A percentile compares a stretch with the other conserved stretches of the same genome.
Evolutionary conservation across 169 alveolate species (phyloP).

Genomic region (Eimeria mitis): DNA sequence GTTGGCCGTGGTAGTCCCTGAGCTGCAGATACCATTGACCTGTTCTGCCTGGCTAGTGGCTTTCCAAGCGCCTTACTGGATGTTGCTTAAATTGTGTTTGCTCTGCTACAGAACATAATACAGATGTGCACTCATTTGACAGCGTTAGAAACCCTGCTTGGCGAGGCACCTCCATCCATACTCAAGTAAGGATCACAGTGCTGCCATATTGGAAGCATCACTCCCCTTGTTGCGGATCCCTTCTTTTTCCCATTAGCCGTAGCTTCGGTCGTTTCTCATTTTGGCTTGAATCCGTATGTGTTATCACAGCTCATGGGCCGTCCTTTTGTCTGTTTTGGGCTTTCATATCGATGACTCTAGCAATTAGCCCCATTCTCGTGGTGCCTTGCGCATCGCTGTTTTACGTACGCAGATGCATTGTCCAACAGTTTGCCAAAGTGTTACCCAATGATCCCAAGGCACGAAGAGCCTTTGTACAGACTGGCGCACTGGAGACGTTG

Average conservation of each 20-base stretch:
- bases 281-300: background rate
- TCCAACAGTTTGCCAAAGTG: slow-evolving; percentile 95
- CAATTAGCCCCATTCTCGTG: background rate
- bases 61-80: background rate
- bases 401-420: slow-evolving; percentile 91
- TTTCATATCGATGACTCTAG: background rate
- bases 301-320: background rate
- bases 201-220: background rate
- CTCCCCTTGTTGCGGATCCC: background rate
- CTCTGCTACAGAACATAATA: slow-evolving; percentile 86
- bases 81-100: too few species aligned
- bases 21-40: background rate
- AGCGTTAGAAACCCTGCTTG: slow-evolving; percentile 96
- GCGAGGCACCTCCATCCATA: slow-evolving; percentile 95
- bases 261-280: background rate
- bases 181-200: slow-evolving; percentile 84
- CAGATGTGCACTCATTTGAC: slow-evolving; percentile 96
- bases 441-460: slow-evolving; percentile 95
- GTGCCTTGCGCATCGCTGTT: background rate
- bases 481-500: slow-evolving; percentile 95
- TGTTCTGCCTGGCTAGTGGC: too few species aligned
- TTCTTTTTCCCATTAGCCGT: background rate
- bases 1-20: background rate
- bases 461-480: slow-evolving; percentile 94
- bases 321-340: background rate